A percentile compares a stretch with the other conserved stretches of the same genome.
Evolutionary conservation across 164 flowering plant genomes (phyloP).

Genomic region (Aristolochia californica): DNA sequence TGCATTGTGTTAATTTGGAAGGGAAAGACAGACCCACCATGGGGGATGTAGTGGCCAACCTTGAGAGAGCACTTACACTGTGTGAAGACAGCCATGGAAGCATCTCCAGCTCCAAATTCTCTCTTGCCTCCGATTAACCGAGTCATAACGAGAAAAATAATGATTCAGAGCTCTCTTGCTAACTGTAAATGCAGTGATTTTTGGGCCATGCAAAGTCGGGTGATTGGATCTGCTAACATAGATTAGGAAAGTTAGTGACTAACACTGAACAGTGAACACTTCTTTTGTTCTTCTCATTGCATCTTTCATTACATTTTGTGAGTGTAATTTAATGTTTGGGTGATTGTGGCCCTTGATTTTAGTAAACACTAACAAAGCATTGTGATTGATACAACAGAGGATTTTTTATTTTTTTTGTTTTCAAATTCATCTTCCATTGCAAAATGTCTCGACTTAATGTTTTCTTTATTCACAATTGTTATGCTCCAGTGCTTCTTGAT

Average conservation of each 20-base stretch:
- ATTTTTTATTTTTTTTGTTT: too few relatives aligned
- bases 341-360: too few relatives aligned
- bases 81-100: slow-evolving; percentile 80
- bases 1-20: slow-evolving; percentile 83
- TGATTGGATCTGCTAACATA: too few relatives aligned
- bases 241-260: too few relatives aligned
- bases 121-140: slow-evolving; percentile 39
- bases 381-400: neutral
- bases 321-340: too few relatives aligned
- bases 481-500: too few relatives aligned
- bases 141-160: neutral
- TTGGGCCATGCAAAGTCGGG: too few relatives aligned
- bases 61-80: slow-evolving; percentile 64
- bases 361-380: neutral
- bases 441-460: too few relatives aligned
- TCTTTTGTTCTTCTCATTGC: too few relatives aligned
- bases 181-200: neutral
- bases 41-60: slow-evolving; percentile 77
- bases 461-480: too few relatives aligned
- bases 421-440: too few relatives aligned
- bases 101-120: slow-evolving; percentile 49
- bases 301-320: neutral
- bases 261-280: too few relatives aligned
- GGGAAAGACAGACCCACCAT: slow-evolving; percentile 89
- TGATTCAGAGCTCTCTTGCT: neutral